Base-by-base conservation (phyloP, 768 basidiomycete species). In the Kwoniella botswanensis region DNA sequence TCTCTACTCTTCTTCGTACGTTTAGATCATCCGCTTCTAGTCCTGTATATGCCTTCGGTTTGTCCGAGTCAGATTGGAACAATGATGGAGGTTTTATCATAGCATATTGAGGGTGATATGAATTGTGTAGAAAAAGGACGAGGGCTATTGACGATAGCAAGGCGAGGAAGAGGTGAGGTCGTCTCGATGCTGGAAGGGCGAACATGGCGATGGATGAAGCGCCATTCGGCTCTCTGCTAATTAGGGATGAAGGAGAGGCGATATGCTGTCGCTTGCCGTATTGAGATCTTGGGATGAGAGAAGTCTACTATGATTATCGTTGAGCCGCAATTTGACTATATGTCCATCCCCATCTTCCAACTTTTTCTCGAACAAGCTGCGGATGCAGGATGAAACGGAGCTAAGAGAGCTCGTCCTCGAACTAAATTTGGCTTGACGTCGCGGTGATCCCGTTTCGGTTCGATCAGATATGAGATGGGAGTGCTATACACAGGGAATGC, bases 141-240 rank as follows among this genome's bases (percentile, higher is more conserved):
- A 72, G n/a, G 11, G 65, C 71, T 7, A 73, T 59, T 15, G 55
- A 43, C n/a, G 63, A 60, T 24, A 76, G 68, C 2, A 76, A 15
- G 5, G 61, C 74, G 18, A 76, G 63, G 42, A 71, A 65, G 64
- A 71, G 29, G 43, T 68, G 70, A 4, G 74, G 69, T 60, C 74
- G 53, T 10, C 71, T 56, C 13, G 70, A 71, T 2, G 73, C 22
- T 21, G 73, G 62, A 35, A 74, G 21, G 5, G 53, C 12, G 21
- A 61, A 42, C 58, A 75, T 78, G 68, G 50, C 69, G 54, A 24
- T 55, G 11, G n/a, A 24, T 3, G 54, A 21, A 21, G 50, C 15
- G 11, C 21, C 21, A 21, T 52, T 15, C 50, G 35, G 35, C 35
- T 35, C 35, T 35, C 35, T 35, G 35, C 35, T 35, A 35, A 7